Base-by-base conservation (phyloP, 768 basidiomycete species). In the Agrocybe praecox region DNA sequence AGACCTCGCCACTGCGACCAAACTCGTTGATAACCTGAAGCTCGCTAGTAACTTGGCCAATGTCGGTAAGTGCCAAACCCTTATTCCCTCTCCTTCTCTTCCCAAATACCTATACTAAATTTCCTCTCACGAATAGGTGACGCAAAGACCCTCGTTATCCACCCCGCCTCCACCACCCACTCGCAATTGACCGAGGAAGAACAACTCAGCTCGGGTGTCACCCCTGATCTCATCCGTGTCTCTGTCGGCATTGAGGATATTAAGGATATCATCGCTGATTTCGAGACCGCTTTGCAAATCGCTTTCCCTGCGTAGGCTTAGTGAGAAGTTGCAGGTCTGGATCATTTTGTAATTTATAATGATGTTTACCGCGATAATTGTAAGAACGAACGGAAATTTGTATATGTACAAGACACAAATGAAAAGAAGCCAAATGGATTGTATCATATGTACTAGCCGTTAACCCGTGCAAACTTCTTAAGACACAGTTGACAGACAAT, bases 131-230 rank as follows among this genome's bases (percentile, higher is more conserved):
- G n/a, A 45, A 21, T 56, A 79, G 83, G 85, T 23, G 87, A 89
- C 57, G 85, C 87, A n/a, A 91, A 92, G 73, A 90, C 87, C 7
- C 80, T 93, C 15, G 87, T 90, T 40, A 89, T 92, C 56, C 88
- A 90, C 64, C 90, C 91, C 1, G 88, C 86, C 5, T 81, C 82
- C 21, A 92, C 92, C 21, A 93, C 91, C 0, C 91, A 94, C 65
- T 76, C 84, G 36, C 89, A 92, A 69, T 74, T 92, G 47, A 78
- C 76, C 0, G 73, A 71, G 19, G 82, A 79, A 53, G 90, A 92
- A 66, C 85, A 85, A 63, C 57, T 77, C 10, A 72, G 78, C 6
- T 78, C 85, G n/a, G 91, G 91, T 7, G 89, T 92, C 10, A 86
- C 87, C 1, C 82, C 85, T 0, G 90, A 92, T 69, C 74, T 91